A percentile compares a stretch with the other conserved stretches of the same genome.
Conservation (phyloP, 495 filamentous ascomycete species). For the Annulohypoxylon stygium region DNA sequence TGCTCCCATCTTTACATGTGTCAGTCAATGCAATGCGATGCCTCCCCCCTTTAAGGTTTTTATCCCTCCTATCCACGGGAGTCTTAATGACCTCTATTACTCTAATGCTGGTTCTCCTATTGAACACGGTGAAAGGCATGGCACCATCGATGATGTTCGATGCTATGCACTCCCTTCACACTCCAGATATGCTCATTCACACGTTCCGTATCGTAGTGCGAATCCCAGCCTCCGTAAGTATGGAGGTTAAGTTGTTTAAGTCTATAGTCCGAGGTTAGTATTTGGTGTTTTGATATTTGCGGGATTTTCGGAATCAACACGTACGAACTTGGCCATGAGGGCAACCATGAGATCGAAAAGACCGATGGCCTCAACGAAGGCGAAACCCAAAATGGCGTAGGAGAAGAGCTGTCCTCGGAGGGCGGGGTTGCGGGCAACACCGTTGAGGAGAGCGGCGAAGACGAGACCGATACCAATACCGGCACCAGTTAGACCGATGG, state of each 20-base stretch:
- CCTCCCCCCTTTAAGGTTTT: constrained; percentile 36
- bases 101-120: constrained; percentile 52
- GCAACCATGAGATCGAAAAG: constrained; percentile 95
- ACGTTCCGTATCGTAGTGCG: constrained; percentile 44
- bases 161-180: constrained; percentile 35
- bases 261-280: constrained; percentile 34
- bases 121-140: constrained; percentile 43
- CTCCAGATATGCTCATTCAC: constrained; percentile 43
- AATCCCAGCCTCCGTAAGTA: constrained; percentile 48
- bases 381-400: constrained; percentile 93
- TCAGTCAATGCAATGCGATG: constrained; percentile 44
- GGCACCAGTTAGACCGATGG: constrained; percentile 90
- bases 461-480: constrained; percentile 94
- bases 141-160: constrained; percentile 26
- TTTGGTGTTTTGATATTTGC: constrained; percentile 3
- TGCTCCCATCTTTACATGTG: constrained; percentile 46
- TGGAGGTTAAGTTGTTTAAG: constrained; percentile 51
- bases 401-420: constrained; percentile 92
- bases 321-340: constrained; percentile 84
- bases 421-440: constrained; percentile 88
- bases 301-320: constrained; percentile 46
- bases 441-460: constrained; percentile 86
- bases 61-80: constrained; percentile 32
- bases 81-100: constrained; percentile 52
- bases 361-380: constrained; percentile 94